Evolutionary conservation across 768 basidiomycete species (phyloP), one percentile per base, ranked within the genome.

Genomic region (Russula sp.): DNA sequence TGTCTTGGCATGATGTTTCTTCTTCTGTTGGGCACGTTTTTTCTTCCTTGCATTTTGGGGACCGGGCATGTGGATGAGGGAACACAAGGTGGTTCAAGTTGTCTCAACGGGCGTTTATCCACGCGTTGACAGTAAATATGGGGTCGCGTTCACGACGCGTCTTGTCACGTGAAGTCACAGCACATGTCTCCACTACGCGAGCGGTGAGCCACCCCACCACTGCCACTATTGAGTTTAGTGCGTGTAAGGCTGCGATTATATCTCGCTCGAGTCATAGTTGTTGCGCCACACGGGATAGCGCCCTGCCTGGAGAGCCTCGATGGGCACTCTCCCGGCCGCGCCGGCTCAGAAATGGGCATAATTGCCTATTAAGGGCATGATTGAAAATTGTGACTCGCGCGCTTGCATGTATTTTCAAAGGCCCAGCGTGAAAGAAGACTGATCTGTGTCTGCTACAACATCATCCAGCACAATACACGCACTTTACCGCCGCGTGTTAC

Each of bases 31-130:
- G 18, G 45, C 32, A 63, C 77, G 79, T 61, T 75, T 77, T 70
- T 76, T 80, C 68, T 76, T 80, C 70, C 75, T 81, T 54, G 69
- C 68, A 71, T 86, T 87, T 61, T 79, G 78, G 57, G 86, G 85
- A 27, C 85, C 84, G 16, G 85, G 85, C 86, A 88, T 87, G 32
- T 35, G 51, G 18, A 27, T 16, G 37, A 50, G 1, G 8, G 37
- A 20, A 27, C 22, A 42, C 3, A 18, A 39, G 6, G 13, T 5
- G 34, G 11, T 8, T 45, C 8, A 16, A 20, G 3, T 6, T 18
- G 8, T 22, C n/a, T 44, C 11, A 48, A 6, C 32, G 32, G 32
- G 34, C 20, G 11, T 10, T 49, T 16, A 39, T 18, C n/a, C 7
- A 49, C 57, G 39, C n/a, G 59, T 45, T 35, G 52, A 48, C 22